Evolutionary conservation across 1,284 basidiomycete genomes (phyloP), one percentile per base, ranked within the genome.

Genomic region (Thelephora terrestris): DNA sequence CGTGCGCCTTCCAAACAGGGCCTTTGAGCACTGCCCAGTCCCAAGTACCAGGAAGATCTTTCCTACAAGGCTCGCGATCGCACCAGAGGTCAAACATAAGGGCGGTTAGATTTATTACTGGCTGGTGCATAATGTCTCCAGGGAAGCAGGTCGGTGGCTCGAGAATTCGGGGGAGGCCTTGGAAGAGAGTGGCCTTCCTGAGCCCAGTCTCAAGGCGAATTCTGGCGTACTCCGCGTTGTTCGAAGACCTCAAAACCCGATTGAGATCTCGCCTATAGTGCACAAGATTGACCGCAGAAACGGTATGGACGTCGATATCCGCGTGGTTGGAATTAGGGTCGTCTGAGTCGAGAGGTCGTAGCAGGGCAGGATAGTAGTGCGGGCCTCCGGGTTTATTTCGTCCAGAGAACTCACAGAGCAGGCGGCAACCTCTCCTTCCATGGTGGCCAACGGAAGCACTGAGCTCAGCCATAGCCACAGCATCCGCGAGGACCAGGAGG

Each of bases 381-480:
- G n/a, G n/a, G n/a, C n/a, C n/a, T n/a, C n/a, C n/a, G n/a, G n/a
- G n/a, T 52, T 69, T 68, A 38, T 61, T 64, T 1, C 63, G 57
- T 12, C 69, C 67, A 37, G 47, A 53, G 17, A 62, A 51, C 12
- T 45, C 27, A 55, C 69, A 71, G 36, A 57, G 57, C 0, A 64
- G 21, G 1, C 60, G 57, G 50, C 70, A 72, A 2, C 61, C 64
- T 39, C 57, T 44, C 7, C 47, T 47, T 2, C 69, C 68, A 45
- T 52, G 54, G 48, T 68, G 66, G 0, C 65, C 64, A 24, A 68
- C 64, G 16, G 53, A 47, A 0, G 68, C 68, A 53, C 58, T 59
- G 2, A 69, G 43, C 20, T 56, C 48, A 2, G 58, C 47, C 54
- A 64, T 53, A 14, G 50, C 63, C 46, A 45, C 56, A 9, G 49